These are phyloP conservation scores for Mycena rebaudengoi DNA, from an alignment of 768 basidiomycete genomes.

Conservation along the genomic window DNA sequence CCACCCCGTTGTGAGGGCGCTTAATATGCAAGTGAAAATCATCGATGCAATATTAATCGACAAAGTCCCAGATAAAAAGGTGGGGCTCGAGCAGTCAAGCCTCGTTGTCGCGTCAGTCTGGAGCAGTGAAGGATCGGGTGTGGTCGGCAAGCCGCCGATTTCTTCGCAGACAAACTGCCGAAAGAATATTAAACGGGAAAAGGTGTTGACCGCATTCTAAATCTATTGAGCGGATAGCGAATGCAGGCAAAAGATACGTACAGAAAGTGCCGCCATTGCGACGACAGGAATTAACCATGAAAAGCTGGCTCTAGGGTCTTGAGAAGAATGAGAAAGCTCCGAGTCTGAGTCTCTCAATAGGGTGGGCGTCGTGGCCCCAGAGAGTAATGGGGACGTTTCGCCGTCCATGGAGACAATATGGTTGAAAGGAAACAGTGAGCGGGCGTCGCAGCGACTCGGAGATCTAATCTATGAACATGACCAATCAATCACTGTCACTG, in stretches of 20 bases:
- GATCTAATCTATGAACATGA: neutral
- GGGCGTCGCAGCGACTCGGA: too few relatives aligned
- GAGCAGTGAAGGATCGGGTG: constrained; percentile 17
- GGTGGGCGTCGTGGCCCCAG: constrained; percentile 11
- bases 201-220: constrained; percentile 5
- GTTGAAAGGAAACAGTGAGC: too few relatives aligned
- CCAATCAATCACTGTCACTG: neutral
- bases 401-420: constrained; percentile 5
- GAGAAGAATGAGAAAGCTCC: constrained; percentile 11
- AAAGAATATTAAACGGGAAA: constrained; percentile 17
- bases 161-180: constrained; percentile 24
- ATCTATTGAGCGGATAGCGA: too few relatives aligned
- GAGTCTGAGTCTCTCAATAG: constrained; percentile 11
- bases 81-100: constrained; percentile 14
- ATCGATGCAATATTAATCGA: constrained; percentile 16
- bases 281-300: constrained; percentile 23
- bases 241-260: neutral
- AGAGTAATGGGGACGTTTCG: constrained; percentile 20
- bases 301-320: constrained; percentile 20
- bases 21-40: constrained; percentile 10
- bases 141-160: constrained; percentile 4
- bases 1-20: constrained; percentile 18
- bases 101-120: neutral
- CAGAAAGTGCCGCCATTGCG: constrained; percentile 15
- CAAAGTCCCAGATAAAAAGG: neutral